These are phyloP conservation scores for Amoebophrya sp. DNA, from an alignment of 169 alveolate species.

Conservation along the genomic window DNA sequence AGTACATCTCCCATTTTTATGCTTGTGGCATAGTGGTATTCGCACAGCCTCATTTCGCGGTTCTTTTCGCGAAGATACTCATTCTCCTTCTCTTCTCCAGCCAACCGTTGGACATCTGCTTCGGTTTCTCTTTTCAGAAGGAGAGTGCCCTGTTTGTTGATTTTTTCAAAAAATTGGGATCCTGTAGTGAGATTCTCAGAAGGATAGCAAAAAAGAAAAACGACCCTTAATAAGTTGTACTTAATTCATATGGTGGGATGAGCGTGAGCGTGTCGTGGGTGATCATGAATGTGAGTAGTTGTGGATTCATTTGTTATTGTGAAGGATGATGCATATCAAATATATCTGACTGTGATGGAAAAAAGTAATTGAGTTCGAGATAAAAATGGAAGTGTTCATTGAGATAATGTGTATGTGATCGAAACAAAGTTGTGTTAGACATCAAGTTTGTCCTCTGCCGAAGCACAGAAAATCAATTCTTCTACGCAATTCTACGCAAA, in stretches of 20 bases:
- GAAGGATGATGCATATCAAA: not conserved
- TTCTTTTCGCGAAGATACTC: not conserved
- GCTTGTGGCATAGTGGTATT: constrained; percentile 19
- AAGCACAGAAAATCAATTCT: no score
- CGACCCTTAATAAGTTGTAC: not conserved
- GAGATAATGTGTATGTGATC: no score
- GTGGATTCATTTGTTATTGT: not conserved
- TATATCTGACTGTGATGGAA: no score
- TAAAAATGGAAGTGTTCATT: no score
- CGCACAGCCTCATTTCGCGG: not conserved
- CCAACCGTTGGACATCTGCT: not conserved
- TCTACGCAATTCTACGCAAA: not conserved
- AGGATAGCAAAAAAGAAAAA: not conserved
- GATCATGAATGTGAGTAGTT: not conserved
- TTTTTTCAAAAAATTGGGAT: no score
- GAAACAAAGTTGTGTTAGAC: no score
- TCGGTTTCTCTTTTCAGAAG: not conserved
- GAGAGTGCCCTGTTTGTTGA: constrained; percentile 4
- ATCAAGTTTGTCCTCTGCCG: no score
- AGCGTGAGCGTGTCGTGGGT: no score
- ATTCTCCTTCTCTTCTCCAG: not conserved
- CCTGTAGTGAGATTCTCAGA: not conserved
- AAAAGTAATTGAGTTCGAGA: no score
- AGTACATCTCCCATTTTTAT: not conserved
- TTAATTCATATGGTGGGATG: not conserved